Evolutionary conservation across 2,329 filamentous ascomycete species (phyloP).

Genomic region (Epichloe elymi): DNA sequence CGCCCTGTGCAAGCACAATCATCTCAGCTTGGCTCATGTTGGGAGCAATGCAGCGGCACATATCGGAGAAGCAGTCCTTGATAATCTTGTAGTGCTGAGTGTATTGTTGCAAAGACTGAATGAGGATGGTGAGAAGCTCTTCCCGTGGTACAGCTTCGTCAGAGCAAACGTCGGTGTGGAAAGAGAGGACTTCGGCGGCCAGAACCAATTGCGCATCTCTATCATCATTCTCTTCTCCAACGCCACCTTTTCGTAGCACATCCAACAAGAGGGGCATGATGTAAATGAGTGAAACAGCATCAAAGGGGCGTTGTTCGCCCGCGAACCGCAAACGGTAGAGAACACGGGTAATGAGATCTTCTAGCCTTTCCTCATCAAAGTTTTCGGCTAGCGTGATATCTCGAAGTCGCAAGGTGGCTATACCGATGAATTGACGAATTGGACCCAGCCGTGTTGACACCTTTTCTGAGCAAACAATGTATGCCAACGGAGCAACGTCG

Average conservation of each 20-base stretch:
- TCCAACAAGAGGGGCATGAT: constrained; percentile 70
- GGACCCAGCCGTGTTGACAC: constrained; percentile 61
- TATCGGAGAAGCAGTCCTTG: constrained; percentile 81
- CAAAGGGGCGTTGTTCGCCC: constrained; percentile 87
- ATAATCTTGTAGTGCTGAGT: constrained; percentile 89
- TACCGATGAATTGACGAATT: constrained; percentile 70
- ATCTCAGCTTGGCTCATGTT: constrained; percentile 68
- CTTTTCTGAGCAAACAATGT: constrained; percentile 66
- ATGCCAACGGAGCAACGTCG: constrained; percentile 63
- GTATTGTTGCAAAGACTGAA: constrained; percentile 76
- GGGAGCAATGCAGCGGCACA: constrained; percentile 70
- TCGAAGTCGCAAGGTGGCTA: constrained; percentile 71
- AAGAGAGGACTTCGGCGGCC: constrained; percentile 75
- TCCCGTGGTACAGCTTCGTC: constrained; percentile 65
- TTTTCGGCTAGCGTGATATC: constrained; percentile 61
- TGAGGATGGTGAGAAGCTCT: constrained; percentile 57
- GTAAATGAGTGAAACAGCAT: constrained; percentile 77
- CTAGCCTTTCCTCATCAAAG: constrained; percentile 67
- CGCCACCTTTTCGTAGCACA: constrained; percentile 66
- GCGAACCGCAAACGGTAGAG: constrained; percentile 83
- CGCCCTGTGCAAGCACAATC: constrained; percentile 59
- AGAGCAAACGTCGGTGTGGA: constrained; percentile 70
- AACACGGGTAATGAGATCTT: constrained; percentile 73
- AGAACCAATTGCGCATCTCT: constrained; percentile 82
- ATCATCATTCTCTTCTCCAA: constrained; percentile 61